phyloP scores from a whole-genome alignment of 495 filamentous ascomycete species.

The Margaritispora aquatica region DNA sequence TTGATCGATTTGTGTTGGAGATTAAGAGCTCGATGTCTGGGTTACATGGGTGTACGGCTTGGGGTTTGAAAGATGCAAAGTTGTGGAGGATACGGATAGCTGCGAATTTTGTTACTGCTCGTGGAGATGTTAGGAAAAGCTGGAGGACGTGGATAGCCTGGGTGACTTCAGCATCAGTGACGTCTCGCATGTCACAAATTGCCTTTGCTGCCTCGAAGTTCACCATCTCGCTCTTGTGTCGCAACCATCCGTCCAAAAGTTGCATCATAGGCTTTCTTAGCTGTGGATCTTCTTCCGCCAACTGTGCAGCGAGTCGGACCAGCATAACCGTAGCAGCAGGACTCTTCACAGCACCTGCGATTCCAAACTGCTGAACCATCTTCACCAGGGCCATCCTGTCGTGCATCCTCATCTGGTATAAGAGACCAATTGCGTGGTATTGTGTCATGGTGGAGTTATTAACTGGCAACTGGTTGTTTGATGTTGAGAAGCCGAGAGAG shows the following conservation, averaged over 20 bases:
- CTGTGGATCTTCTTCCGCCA: slow-evolving; percentile 86
- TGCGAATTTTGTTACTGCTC: slow-evolving; percentile 95
- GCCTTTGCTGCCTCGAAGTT: slow-evolving; percentile 99
- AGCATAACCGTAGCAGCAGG: slow-evolving; percentile 88
- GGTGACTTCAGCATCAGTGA: slow-evolving; percentile 83
- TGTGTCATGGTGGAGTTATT: slow-evolving; percentile 91
- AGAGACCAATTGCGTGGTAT: slow-evolving; percentile 95
- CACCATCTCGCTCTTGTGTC: slow-evolving; percentile 99
- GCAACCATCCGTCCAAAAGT: slow-evolving; percentile 90
- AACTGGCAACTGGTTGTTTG: slow-evolving; percentile 60
- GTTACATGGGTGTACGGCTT: slow-evolving; percentile 88
- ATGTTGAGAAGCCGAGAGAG: slow-evolving; percentile 78
- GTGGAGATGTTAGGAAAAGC: slow-evolving; percentile 92
- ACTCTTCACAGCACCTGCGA: slow-evolving; percentile 87
- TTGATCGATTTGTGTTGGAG: slow-evolving; percentile 92
- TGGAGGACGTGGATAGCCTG: slow-evolving; percentile 94
- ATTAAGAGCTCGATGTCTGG: slow-evolving; percentile 95
- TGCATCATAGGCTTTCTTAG: slow-evolving; percentile 92
- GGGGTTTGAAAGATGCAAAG: slow-evolving; percentile 91
- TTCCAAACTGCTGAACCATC: slow-evolving; percentile 98
- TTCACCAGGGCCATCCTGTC: slow-evolving; percentile 99
- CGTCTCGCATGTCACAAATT: slow-evolving; percentile 89
- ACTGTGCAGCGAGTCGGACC: slow-evolving; percentile 86
- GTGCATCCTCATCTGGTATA: slow-evolving; percentile 97
- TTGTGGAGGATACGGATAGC: slow-evolving; percentile 95